Conservation (phyloP, 495 filamentous ascomycete species). For the Evernia prunastri region DNA sequence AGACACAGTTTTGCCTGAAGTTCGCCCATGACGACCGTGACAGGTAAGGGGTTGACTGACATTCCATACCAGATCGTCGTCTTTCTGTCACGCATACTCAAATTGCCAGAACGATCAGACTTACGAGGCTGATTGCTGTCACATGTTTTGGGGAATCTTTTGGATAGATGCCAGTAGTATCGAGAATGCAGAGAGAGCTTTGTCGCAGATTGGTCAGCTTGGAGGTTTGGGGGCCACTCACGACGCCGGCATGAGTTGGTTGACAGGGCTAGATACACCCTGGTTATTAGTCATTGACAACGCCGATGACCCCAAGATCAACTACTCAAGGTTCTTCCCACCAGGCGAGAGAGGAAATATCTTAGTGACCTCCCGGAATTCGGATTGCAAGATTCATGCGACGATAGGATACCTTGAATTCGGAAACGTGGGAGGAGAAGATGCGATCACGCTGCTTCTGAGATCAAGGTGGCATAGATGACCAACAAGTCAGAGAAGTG, state of each 20-base stretch:
- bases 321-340: slow-evolving; percentile 35
- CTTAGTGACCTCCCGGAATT: slow-evolving; percentile 42
- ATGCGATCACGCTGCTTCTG: slow-evolving; percentile 33
- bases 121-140: neutral
- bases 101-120: neutral
- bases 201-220: slow-evolving; percentile 29
- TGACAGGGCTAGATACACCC: slow-evolving; percentile 29
- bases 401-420: slow-evolving; percentile 32
- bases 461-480: slow-evolving; percentile 12
- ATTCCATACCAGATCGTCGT: too few relatives aligned
- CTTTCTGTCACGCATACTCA: neutral
- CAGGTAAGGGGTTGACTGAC: slow-evolving; percentile 26
- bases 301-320: slow-evolving; percentile 38
- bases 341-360: slow-evolving; percentile 31
- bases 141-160: slow-evolving; percentile 38
- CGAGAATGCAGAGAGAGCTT: slow-evolving; percentile 28
- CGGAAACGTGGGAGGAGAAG: slow-evolving; percentile 29
- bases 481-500: slow-evolving; percentile 11
- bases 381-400: slow-evolving; percentile 27
- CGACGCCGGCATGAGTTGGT: slow-evolving; percentile 31
- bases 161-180: slow-evolving; percentile 38
- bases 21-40: slow-evolving; percentile 32
- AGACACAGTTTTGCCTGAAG: slow-evolving; percentile 37
- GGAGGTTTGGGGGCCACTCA: slow-evolving; percentile 26
- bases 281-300: slow-evolving; percentile 46